Evolutionary conservation across 139 green algal species (phyloP).

Genomic region (Auxenochlorella pyrenoidosa): DNA sequence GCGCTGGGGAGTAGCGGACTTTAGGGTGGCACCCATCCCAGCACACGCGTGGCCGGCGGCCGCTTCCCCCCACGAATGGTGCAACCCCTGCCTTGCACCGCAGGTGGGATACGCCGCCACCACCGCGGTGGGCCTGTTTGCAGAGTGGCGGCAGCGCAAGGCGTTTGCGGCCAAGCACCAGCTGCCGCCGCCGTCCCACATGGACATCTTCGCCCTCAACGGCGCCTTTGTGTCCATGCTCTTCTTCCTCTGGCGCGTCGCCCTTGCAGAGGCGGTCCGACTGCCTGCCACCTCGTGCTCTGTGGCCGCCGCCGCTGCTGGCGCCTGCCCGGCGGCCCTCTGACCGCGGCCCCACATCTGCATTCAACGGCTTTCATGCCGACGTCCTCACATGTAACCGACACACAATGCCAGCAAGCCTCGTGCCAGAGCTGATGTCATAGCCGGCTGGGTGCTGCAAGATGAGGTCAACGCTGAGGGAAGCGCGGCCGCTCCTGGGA

Average conservation of each 20-base stretch:
- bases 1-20: too few relatives aligned
- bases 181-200: neutral
- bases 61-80: neutral
- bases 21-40: too few relatives aligned
- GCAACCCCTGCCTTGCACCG: neutral
- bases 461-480: too few relatives aligned
- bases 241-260: neutral
- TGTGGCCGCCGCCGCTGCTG: neutral
- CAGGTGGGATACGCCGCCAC: neutral
- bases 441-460: too few relatives aligned
- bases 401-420: too few relatives aligned
- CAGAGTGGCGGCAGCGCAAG: constrained; percentile 13
- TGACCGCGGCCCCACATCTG: neutral
- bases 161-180: neutral
- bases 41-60: too few relatives aligned
- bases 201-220: neutral
- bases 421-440: neutral
- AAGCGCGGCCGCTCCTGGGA: too few relatives aligned
- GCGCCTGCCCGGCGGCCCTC: neutral
- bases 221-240: constrained; percentile 1
- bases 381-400: too few relatives aligned
- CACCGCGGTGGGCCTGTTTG: neutral
- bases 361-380: too few relatives aligned
- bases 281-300: neutral
- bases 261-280: neutral